Conservation (phyloP, 192 early-diverging fungal species). For the Oehlia diaphana region DNA sequence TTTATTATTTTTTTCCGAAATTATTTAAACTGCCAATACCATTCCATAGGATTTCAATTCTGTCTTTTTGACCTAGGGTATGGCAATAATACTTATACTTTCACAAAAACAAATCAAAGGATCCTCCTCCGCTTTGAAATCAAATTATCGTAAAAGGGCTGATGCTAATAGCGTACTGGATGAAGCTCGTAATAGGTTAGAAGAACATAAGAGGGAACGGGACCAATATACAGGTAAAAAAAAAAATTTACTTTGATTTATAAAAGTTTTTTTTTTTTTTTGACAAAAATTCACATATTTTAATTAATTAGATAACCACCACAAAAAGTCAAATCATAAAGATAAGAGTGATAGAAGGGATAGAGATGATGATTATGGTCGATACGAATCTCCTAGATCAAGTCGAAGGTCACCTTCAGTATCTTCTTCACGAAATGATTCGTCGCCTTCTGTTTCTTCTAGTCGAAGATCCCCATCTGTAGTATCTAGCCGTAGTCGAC, state of each 20-base stretch:
- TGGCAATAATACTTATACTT: too few relatives aligned
- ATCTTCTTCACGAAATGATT: constrained; percentile 4
- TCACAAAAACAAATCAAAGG: neutral
- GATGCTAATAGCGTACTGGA: constrained; percentile 31
- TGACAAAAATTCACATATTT: neutral
- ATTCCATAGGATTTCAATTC: too few relatives aligned
- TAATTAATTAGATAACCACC: constrained; percentile 13
- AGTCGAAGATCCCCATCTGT: neutral
- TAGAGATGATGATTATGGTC: constrained; percentile 2
- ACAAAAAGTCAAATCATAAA: constrained; percentile 25
- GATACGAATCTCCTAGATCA: neutral
- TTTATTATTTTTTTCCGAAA: neutral
- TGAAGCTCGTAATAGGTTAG: constrained; percentile 29
- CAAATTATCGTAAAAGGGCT: constrained; percentile 18
- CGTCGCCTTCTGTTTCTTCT: neutral
- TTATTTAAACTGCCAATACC: neutral
- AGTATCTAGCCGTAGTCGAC: neutral
- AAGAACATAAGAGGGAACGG: constrained; percentile 27
- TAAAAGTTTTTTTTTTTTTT: too few relatives aligned
- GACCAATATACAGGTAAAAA: constrained; percentile 30
- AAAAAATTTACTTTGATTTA: neutral
- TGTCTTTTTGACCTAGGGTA: too few relatives aligned
- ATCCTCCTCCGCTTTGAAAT: constrained; percentile 4
- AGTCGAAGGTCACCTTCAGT: too few relatives aligned
- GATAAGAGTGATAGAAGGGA: constrained; percentile 28